phyloP scores from a whole-genome alignment of 306 rosid genomes.

The Cyclanthera cordifolia region DNA sequence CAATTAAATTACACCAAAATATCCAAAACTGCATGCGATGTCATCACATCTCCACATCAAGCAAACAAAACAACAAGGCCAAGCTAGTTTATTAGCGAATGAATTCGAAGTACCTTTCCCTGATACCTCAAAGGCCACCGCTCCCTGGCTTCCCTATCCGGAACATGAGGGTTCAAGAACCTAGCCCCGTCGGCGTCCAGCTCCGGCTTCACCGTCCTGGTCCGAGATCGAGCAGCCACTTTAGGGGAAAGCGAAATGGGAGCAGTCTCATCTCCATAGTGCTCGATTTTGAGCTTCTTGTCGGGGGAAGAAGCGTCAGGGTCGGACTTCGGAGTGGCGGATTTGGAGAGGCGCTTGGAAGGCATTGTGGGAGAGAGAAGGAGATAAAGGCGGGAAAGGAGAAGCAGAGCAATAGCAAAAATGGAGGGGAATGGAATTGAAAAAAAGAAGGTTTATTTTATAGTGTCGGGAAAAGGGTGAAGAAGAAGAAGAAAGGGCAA shows the following conservation, averaged over 20 bases:
- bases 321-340: not conserved
- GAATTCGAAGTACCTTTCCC: constrained; percentile 18
- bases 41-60: not conserved
- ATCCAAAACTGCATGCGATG: not conserved
- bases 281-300: constrained; percentile 16
- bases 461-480: not conserved
- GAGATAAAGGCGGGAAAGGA: no score
- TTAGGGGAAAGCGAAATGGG: not conserved
- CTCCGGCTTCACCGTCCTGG: not conserved
- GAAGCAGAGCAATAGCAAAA: no score
- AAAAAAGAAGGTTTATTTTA: not conserved
- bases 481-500: not conserved
- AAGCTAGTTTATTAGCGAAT: not conserved
- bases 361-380: not conserved
- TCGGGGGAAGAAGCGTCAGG: not conserved
- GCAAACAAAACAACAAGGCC: no score
- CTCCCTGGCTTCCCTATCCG: constrained; percentile 27
- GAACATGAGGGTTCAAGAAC: constrained; percentile 29
- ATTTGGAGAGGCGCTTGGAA: constrained; percentile 7
- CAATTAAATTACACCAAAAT: not conserved
- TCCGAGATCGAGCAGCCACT: not conserved
- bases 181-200: not conserved
- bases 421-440: no score
- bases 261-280: not conserved
- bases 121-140: constrained; percentile 55